Evolutionary conservation across 441 rosid genomes (phyloP).

Genomic region (Gossypium armourianum): DNA sequence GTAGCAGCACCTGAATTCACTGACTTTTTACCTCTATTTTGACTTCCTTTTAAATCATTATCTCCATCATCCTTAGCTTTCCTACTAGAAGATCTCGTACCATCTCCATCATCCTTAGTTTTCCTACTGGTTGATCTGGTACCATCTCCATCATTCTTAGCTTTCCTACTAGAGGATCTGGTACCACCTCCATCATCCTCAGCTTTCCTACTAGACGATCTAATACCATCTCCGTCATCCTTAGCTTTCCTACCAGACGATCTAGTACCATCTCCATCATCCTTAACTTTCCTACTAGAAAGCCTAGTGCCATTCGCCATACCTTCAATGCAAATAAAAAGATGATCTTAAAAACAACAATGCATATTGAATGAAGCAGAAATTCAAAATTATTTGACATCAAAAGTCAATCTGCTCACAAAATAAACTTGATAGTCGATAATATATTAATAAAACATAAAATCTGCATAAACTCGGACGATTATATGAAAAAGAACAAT

Average conservation of each 20-base stretch:
- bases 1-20: conserved; percentile 19
- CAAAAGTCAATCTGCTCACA: neutral
- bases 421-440: neutral
- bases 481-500: neutral
- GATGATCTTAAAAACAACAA: neutral
- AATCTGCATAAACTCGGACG: neutral
- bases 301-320: conserved; percentile 34
- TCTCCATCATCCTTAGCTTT: conserved; percentile 31
- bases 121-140: conserved; percentile 17
- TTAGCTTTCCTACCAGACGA: neutral
- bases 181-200: conserved; percentile 12
- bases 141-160: conserved; percentile 5
- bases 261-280: conserved; percentile 15
- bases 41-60: conserved; percentile 27
- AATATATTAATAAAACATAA: neutral
- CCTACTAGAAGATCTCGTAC: conserved; percentile 17
- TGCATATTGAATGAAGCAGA: neutral
- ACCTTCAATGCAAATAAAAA: conserved; percentile 1
- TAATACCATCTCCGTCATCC: conserved; percentile 12
- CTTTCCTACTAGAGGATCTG: conserved; percentile 8
- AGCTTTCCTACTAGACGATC: conserved; percentile 4
- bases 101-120: conserved; percentile 31
- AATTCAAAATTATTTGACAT: neutral
- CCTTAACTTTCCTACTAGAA: neutral
- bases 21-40: conserved; percentile 26